phyloP scores from a whole-genome alignment of 2,329 filamentous ascomycete genomes.

The Nemania diffusa region DNA sequence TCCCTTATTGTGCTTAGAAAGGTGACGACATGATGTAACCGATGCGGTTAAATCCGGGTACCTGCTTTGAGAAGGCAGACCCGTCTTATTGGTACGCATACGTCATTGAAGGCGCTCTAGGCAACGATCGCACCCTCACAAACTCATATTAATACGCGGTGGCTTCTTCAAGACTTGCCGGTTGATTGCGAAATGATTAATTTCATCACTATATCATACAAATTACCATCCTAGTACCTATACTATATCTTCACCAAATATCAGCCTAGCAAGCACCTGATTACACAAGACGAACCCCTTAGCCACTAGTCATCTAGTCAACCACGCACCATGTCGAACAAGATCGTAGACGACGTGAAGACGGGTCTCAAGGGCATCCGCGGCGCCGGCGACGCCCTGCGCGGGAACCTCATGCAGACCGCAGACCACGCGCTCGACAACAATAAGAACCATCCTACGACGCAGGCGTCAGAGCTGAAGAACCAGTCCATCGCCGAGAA shows the following conservation, averaged over 20 bases:
- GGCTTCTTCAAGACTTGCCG: neutral
- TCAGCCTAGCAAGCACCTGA: neutral
- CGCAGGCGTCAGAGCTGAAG: constrained; percentile 42
- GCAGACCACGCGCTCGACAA: constrained; percentile 48
- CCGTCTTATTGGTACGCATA: constrained; percentile 13
- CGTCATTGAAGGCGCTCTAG: constrained; percentile 19
- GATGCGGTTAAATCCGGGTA: constrained; percentile 3
- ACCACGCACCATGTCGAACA: constrained; percentile 42
- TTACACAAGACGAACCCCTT: neutral
- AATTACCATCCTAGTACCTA: neutral
- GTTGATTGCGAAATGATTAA: neutral
- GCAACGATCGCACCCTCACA: neutral
- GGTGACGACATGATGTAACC: constrained; percentile 17
- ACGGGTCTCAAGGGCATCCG: constrained; percentile 48
- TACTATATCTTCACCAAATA: neutral
- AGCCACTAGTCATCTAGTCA: neutral
- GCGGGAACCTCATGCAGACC: constrained; percentile 45
- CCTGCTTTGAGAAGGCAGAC: constrained; percentile 13
- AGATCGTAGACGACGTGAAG: constrained; percentile 48
- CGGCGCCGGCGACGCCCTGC: constrained; percentile 48
- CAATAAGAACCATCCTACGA: constrained; percentile 41
- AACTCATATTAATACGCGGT: constrained; percentile 10
- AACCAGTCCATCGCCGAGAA: constrained; percentile 42
- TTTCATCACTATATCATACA: neutral
- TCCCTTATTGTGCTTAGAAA: neutral